Base-by-base conservation (phyloP, 2,329 filamentous ascomycete species). In the Tolypocladium pustulatum region DNA sequence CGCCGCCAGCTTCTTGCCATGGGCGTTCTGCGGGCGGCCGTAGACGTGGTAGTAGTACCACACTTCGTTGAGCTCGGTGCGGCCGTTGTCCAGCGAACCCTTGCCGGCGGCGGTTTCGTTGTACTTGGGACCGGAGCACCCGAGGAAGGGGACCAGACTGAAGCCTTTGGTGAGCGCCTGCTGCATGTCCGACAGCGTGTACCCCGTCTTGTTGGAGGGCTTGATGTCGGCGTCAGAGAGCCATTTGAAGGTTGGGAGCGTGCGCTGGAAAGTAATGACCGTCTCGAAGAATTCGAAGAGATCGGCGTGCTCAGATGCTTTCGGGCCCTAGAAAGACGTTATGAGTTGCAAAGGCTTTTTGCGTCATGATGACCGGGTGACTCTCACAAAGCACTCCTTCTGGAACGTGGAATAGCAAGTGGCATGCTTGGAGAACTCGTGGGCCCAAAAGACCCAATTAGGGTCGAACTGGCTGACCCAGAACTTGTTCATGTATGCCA, bases 371-470 rank as follows among this genome's bases (percentile, higher is more conserved):
- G 25, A 34, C 15, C 12, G 38, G 46, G 41, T 22, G 5, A 49
- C 2, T 55, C 66, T 34, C 65, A 70, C 68, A 69, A 86, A 88
- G 78, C 86, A 89, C 36, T 81, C 78, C 7, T 76, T 71, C 66
- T 87, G 83, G 67, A 88, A 88, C 61, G 81, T 86, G 54, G 79
- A 83, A 75, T 75, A 88, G 76, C 85, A 89, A 17, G 85, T 88
- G 3, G 79, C 85, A 70, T 87, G 84, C 75, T 88, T 88, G 72
- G 76, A 79, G 74, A 85, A 87, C 67, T 88, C 84, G 73, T 87
- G 84, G 43, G 72, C 85, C 84, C 85, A 88, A 72, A 89, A 82
- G 38, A 80, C 76, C 56, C 73, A 69, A 71, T 84, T 87, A 17
- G 79, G 75, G 55, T 79, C 77, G 60, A 73, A 73, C 63, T 82